Conservation (phyloP, 2,329 filamentous ascomycete genomes). For the Colletotrichum falcatum region DNA sequence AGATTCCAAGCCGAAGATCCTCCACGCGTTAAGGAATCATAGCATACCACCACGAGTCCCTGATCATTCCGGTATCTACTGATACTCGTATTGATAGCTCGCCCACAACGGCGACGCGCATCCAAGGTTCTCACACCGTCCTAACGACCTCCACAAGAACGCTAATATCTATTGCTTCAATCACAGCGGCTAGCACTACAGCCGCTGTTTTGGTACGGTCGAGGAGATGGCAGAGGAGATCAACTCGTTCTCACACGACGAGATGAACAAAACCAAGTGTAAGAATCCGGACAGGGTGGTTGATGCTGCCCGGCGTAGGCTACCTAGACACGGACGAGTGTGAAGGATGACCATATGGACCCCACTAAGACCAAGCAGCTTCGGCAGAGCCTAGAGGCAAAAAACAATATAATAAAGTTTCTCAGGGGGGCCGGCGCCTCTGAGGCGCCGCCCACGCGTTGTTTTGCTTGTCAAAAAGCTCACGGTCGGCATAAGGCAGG, state of each 20-base stretch:
- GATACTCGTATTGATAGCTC: slow-evolving; percentile 69
- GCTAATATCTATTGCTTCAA: slow-evolving; percentile 55
- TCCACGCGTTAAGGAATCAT: slow-evolving; percentile 63
- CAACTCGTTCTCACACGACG: slow-evolving; percentile 55
- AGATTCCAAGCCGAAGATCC: slow-evolving; percentile 66
- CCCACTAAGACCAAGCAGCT: slow-evolving; percentile 31
- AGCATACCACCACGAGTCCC: slow-evolving; percentile 65
- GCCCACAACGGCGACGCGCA: slow-evolving; percentile 63
- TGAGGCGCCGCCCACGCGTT: slow-evolving; percentile 1
- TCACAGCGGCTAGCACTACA: slow-evolving; percentile 72
- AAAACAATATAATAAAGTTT: slow-evolving; percentile 29
- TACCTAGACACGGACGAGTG: slow-evolving; percentile 58
- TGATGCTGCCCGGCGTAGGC: slow-evolving; percentile 55
- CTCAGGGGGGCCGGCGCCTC: slow-evolving; percentile 2
- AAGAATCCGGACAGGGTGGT: slow-evolving; percentile 55
- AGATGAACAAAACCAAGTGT: slow-evolving; percentile 54
- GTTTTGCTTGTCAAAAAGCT: background rate
- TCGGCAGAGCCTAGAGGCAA: slow-evolving; percentile 38
- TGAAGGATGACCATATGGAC: slow-evolving; percentile 47
- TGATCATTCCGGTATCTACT: slow-evolving; percentile 65
- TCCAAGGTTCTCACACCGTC: slow-evolving; percentile 61
- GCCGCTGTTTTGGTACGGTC: slow-evolving; percentile 69
- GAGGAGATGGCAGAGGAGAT: slow-evolving; percentile 67
- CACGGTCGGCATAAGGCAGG: too few species aligned
- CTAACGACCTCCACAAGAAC: slow-evolving; percentile 64